Evolutionary conservation across 1,284 basidiomycete genomes (phyloP), one percentile per base, ranked within the genome.

Genomic region (Malassezia nana): DNA sequence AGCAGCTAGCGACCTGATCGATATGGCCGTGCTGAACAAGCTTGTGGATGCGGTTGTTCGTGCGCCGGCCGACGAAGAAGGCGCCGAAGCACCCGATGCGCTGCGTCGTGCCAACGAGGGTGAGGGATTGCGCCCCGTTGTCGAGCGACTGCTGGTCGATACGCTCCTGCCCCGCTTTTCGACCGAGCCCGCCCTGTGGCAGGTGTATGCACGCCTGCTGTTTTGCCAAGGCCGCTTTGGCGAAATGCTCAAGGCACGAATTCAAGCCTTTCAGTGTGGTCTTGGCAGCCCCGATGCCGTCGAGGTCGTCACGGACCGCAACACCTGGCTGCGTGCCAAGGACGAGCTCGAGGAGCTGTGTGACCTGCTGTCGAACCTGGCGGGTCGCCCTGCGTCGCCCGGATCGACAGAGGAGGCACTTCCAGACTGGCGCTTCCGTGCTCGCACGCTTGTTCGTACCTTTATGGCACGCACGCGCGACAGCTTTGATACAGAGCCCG

Each of bases 1-100:
- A 79, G 78, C 2, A n/a, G 13, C 39, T 28, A 12, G 20, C 4
- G 26, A 42, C 18, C 79, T 78, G 32, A 78, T 95, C 18, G 91
- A 96, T 74, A 79, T 83, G 39, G 86, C 87, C 28, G 88, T 95
- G 5, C 78, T 96, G 7, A 85, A 90, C 58, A 83, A 87, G 42
- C 79, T 96, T 79, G 80, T 98, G 7, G 83, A 86, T 67, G 87
- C 86, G 13, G 87, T 88, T 48, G 85, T 84, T 1, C 79, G 83
- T 6, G 81, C 78, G 18, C 72, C 78, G 18, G 51, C 51, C 38
- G 66, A 58, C 10, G 62, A 57, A n/a, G 51, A 57, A 7, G 51
- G 26, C n/a, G 15, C 20, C 29, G 20, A 15, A 6, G 32, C 30
- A 25, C 39, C 24, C 18, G 35, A 2, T n/a, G n/a, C 20, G 10